A percentile compares a stretch with the other conserved stretches of the same genome.
phyloP scores from a whole-genome alignment of 495 filamentous ascomycete species.

The Talaromyces stipitatus region DNA sequence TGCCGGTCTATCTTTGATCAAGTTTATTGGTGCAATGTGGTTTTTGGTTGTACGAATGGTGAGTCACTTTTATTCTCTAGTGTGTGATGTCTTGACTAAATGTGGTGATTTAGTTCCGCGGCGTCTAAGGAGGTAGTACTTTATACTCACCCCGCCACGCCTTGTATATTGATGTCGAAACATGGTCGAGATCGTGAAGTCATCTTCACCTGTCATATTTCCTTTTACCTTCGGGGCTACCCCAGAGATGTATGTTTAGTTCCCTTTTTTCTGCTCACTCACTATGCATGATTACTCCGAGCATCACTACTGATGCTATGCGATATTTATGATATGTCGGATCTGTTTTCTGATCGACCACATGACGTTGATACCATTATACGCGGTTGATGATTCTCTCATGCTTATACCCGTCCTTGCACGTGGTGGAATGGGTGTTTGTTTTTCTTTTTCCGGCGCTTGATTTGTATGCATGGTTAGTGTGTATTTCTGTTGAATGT shows the following conservation, averaged over 20 bases:
- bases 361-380: constrained; percentile 4
- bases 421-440: neutral
- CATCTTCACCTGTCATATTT: constrained; percentile 7
- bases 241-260: neutral
- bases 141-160: neutral
- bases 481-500: neutral
- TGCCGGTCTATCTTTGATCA: constrained; percentile 76
- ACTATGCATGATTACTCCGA: neutral
- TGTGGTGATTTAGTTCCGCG: constrained; percentile 36
- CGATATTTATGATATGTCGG: neutral
- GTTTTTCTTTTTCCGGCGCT: neutral
- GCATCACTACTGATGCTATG: neutral
- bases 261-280: neutral
- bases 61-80: constrained; percentile 24
- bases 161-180: neutral
- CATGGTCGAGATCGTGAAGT: constrained; percentile 9
- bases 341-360: constrained; percentile 5
- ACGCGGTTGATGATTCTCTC: neutral
- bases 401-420: constrained; percentile 1
- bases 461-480: neutral
- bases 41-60: constrained; percentile 92
- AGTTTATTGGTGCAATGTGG: constrained; percentile 89
- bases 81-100: neutral
- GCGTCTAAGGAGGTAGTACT: constrained; percentile 40
- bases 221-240: neutral